A percentile compares a stretch with the other conserved stretches of the same genome.
phyloP scores from a whole-genome alignment of 495 filamentous ascomycete genomes.

The Hypoxylon trugodes region DNA sequence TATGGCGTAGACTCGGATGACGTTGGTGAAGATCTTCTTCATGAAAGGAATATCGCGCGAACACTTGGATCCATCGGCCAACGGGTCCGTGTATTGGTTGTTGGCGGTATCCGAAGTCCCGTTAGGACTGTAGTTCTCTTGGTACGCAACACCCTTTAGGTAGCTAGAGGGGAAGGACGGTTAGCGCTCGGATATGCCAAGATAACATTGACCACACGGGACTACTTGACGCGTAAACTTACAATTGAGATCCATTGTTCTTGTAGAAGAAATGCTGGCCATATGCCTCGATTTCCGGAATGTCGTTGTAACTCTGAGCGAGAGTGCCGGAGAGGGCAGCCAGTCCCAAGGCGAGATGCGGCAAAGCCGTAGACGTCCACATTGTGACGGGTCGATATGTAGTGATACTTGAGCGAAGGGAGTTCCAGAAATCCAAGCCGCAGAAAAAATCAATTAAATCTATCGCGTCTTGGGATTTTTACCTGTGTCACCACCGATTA shows the following conservation, averaged over 20 bases:
- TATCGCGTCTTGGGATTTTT: background rate
- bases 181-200: constrained; percentile 28
- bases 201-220: constrained; percentile 1
- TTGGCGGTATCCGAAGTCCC: constrained; percentile 47
- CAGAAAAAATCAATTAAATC: background rate
- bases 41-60: constrained; percentile 83
- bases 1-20: constrained; percentile 92
- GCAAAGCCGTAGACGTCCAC: constrained; percentile 37
- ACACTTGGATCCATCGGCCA: constrained; percentile 75
- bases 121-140: constrained; percentile 60
- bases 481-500: constrained; percentile 20
- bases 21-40: constrained; percentile 80
- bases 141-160: constrained; percentile 92
- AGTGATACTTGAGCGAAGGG: constrained; percentile 24
- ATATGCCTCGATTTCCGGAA: constrained; percentile 38
- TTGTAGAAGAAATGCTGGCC: constrained; percentile 48
- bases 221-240: constrained; percentile 21
- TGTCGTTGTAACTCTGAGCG: constrained; percentile 41
- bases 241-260: constrained; percentile 48
- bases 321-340: constrained; percentile 37
- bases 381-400: constrained; percentile 24
- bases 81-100: constrained; percentile 66
- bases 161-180: constrained; percentile 41
- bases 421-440: constrained; percentile 10
- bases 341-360: constrained; percentile 35